phyloP scores from a whole-genome alignment of 1,284 basidiomycete species.

The Uromyces viciae-fabae region DNA sequence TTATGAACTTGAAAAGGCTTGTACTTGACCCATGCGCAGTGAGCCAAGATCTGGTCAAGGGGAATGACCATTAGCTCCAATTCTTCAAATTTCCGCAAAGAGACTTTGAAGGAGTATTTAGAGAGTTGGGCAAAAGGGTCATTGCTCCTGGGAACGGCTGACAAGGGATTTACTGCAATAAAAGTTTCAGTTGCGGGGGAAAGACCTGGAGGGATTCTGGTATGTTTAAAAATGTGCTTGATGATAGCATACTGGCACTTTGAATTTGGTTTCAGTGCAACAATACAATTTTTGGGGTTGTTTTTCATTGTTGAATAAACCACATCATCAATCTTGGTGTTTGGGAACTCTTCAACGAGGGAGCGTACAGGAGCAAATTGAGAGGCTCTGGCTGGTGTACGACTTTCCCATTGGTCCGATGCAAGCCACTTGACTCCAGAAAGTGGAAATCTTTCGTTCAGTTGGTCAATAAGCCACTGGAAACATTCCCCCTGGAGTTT shows the following conservation, averaged over 20 bases:
- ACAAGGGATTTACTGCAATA: background rate
- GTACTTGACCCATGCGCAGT: conserved; percentile 36
- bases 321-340: background rate
- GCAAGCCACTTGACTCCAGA: background rate
- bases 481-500: background rate
- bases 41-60: conserved; percentile 14
- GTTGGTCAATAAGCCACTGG: background rate
- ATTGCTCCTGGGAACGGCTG: background rate
- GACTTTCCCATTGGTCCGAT: background rate
- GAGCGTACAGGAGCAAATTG: background rate
- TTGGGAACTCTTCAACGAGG: background rate
- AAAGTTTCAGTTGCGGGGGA: background rate
- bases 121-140: background rate
- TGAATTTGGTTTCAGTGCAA: background rate
- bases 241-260: background rate
- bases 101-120: background rate
- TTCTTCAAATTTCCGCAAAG: background rate
- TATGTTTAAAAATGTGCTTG: background rate
- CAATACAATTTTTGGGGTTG: background rate
- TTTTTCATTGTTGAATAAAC: background rate
- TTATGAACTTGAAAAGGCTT: background rate
- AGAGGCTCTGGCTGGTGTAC: too few relatives aligned
- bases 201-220: background rate
- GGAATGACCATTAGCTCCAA: background rate
- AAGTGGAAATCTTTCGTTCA: background rate